These are phyloP conservation scores for Chrysopogon serrulatus DNA, from an alignment of 176 grass and related monocot genomes.

Conservation along the genomic window DNA sequence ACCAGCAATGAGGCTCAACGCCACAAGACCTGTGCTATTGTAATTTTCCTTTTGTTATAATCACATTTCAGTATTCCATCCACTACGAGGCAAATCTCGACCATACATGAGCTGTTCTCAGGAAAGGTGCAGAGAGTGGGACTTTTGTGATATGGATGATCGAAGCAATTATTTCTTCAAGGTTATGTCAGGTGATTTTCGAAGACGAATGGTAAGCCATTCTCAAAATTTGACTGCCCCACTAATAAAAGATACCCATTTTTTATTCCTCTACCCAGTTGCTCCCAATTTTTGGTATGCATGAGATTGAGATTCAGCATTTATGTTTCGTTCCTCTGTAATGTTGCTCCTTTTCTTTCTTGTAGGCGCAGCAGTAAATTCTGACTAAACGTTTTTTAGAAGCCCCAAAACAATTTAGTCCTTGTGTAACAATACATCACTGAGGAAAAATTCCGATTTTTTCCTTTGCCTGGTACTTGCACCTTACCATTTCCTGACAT, in stretches of 20 bases:
- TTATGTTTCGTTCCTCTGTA: neutral
- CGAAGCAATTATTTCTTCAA: constrained; percentile 24
- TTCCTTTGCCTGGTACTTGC: neutral
- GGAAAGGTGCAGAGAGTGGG: neutral
- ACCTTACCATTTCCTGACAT: neutral
- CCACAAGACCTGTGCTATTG: neutral
- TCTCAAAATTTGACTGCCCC: neutral
- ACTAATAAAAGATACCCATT: neutral
- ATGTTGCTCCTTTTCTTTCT: neutral
- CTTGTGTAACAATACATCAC: neutral
- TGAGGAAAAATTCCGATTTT: neutral
- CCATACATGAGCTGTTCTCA: neutral
- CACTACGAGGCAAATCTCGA: neutral
- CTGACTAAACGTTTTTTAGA: neutral
- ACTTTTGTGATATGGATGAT: constrained; percentile 4
- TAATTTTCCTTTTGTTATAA: neutral
- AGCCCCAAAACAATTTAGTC: neutral
- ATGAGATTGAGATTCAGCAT: neutral
- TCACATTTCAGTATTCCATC: neutral
- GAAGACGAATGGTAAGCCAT: constrained; percentile 15
- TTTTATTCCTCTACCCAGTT: neutral
- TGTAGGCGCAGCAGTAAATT: neutral
- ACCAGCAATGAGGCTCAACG: neutral
- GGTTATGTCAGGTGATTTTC: constrained; percentile 29
- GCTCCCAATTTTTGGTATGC: neutral